phyloP scores from a whole-genome alignment of 805 yeast species.

The Candida rishiriensis region DNA sequence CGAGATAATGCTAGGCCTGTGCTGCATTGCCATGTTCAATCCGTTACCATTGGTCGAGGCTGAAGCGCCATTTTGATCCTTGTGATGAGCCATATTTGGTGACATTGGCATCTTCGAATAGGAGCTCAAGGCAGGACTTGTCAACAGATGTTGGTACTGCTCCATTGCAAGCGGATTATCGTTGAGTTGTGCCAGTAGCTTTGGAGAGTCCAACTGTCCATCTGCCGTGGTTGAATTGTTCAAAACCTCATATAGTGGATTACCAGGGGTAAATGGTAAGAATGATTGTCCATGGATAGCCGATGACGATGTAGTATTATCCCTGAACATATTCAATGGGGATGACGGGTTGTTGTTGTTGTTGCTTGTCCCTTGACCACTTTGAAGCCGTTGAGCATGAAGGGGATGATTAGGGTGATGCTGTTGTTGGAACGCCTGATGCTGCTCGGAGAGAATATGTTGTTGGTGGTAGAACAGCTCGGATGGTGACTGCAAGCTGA shows the following conservation, averaged over 20 bases:
- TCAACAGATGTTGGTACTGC: constrained; percentile 16
- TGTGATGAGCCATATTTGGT: constrained; percentile 4
- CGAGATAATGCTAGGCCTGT: constrained; percentile 13
- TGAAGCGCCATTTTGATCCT: constrained; percentile 1
- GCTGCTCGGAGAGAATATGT: not conserved
- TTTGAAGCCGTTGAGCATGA: not conserved
- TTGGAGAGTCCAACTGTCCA: constrained; percentile 24
- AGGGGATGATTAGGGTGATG: not conserved
- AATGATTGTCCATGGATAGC: constrained; percentile 2
- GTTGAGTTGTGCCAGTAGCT: constrained; percentile 17
- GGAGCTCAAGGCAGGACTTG: constrained; percentile 15
- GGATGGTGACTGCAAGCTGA: constrained; percentile 8
- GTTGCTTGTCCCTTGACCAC: not conserved
- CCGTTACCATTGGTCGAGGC: not conserved
- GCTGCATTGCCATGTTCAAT: not conserved
- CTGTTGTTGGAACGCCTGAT: not conserved
- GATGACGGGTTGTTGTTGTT: constrained; percentile 5
- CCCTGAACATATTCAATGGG: constrained; percentile 18
- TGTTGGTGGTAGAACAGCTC: constrained; percentile 8
- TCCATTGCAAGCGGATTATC: constrained; percentile 22
- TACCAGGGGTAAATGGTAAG: constrained; percentile 16
- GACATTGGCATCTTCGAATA: constrained; percentile 8
- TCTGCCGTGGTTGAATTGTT: constrained; percentile 15
- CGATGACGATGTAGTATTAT: not conserved
- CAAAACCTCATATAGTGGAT: constrained; percentile 19